Percentiles rank a stretch among this genome's conserved stretches.
These are phyloP conservation scores for Geranium rotundifolium DNA, from an alignment of 345 rosid genomes.

Conservation along the genomic window DNA sequence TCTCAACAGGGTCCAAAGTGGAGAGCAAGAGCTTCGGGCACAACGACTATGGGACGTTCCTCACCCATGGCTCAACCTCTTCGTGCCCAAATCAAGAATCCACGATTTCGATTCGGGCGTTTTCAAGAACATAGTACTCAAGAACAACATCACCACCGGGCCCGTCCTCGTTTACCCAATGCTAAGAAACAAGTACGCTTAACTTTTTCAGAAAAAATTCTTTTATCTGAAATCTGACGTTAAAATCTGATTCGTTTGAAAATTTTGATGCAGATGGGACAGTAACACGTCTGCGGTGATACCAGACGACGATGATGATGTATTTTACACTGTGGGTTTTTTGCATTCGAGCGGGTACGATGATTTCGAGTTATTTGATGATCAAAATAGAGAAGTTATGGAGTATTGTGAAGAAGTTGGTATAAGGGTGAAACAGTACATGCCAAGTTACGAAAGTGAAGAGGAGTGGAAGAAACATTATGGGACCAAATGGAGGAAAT, in stretches of 20 bases:
- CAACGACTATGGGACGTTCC: conserved; percentile 29
- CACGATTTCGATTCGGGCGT: conserved; percentile 27
- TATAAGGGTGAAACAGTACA: conserved; percentile 8
- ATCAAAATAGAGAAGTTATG: conserved; percentile 12
- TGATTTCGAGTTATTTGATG: conserved; percentile 7
- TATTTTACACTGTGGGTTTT: conserved; percentile 12
- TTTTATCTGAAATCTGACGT: no score
- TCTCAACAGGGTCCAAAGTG: conserved; percentile 21
- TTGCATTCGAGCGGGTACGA: conserved; percentile 9
- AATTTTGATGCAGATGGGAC: conserved; percentile 11
- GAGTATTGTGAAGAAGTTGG: conserved; percentile 3
- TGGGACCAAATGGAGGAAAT: conserved; percentile 12
- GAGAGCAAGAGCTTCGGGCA: conserved; percentile 19
- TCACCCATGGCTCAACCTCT: conserved; percentile 38
- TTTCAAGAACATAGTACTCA: conserved; percentile 24
- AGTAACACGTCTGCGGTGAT: conserved; percentile 9
- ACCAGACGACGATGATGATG: conserved; percentile 11
- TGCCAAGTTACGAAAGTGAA: conserved; percentile 5
- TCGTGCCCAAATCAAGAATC: conserved; percentile 28
- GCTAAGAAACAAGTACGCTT: conserved; percentile 11
- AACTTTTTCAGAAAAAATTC: no score
- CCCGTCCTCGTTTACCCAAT: conserved; percentile 13
- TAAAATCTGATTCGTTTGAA: no score
- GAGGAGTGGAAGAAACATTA: conserved; percentile 14
- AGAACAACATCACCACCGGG: conserved; percentile 11